A percentile compares a stretch with the other conserved stretches of the same genome.
Conservation (phyloP, 192 early-diverging fungal species). For the Helicostylum pulchrum region DNA sequence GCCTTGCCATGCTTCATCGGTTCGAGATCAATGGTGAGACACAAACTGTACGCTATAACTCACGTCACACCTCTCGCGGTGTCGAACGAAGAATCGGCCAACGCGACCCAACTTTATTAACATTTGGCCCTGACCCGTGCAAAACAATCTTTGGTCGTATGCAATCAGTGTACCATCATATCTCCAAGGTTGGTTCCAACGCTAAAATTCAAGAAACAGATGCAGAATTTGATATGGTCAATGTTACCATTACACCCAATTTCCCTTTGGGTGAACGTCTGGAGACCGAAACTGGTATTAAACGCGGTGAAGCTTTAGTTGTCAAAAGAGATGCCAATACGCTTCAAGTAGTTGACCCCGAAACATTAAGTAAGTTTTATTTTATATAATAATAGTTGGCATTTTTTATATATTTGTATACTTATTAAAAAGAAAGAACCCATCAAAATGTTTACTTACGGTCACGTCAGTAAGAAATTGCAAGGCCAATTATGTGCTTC, state of each 20-base stretch:
- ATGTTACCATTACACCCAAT: conserved; percentile 39
- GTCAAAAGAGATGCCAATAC: conserved; percentile 40
- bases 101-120: conserved; percentile 33
- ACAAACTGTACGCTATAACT: conserved; percentile 27
- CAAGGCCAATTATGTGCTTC: conserved; percentile 37
- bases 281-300: conserved; percentile 25
- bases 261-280: conserved; percentile 31
- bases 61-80: conserved; percentile 35
- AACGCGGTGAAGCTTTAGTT: conserved; percentile 27
- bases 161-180: conserved; percentile 32
- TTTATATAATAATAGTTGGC: not conserved
- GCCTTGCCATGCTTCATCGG: conserved; percentile 35
- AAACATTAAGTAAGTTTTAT: conserved; percentile 25
- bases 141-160: conserved; percentile 37
- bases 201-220: conserved; percentile 23
- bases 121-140: conserved; percentile 40
- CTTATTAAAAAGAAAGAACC: conserved; percentile 21
- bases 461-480: conserved; percentile 24
- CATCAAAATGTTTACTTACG: conserved; percentile 37
- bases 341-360: conserved; percentile 29
- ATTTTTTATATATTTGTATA: not conserved
- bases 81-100: conserved; percentile 29
- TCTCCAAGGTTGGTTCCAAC: conserved; percentile 24
- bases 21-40: conserved; percentile 27
- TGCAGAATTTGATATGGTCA: conserved; percentile 40